phyloP scores from a whole-genome alignment of 2,329 filamentous ascomycete species.

The Cercospora nicotianae region DNA sequence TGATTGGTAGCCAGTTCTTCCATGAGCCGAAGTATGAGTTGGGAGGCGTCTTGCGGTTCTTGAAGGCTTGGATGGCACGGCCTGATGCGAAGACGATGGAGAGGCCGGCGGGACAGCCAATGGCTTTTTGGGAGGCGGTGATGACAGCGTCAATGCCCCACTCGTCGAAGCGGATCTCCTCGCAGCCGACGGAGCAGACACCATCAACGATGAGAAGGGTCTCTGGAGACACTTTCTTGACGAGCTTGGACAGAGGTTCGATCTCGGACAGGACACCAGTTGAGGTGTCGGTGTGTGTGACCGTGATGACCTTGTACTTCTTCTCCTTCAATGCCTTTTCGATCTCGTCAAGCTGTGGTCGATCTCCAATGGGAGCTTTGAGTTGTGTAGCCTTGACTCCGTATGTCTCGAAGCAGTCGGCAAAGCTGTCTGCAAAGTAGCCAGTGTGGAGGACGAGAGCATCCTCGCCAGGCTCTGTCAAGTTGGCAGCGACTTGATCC shows the following conservation, averaged over 20 bases:
- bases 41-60: conserved; percentile 77
- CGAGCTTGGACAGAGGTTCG: conserved; percentile 76
- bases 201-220: conserved; percentile 92
- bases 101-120: conserved; percentile 89
- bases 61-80: conserved; percentile 77
- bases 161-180: conserved; percentile 93
- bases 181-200: conserved; percentile 93
- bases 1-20: conserved; percentile 96
- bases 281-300: conserved; percentile 96
- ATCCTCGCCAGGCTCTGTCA: conserved; percentile 84
- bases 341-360: conserved; percentile 82
- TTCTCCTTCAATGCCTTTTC: conserved; percentile 86
- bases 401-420: conserved; percentile 87
- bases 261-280: conserved; percentile 94
- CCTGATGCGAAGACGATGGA: conserved; percentile 94
- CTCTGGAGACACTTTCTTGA: conserved; percentile 83
- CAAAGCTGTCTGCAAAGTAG: conserved; percentile 95
- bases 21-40: conserved; percentile 92
- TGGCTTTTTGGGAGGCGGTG: conserved; percentile 94
- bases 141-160: conserved; percentile 92
- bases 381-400: conserved; percentile 87
- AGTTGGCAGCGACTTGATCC: conserved; percentile 93
- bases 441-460: conserved; percentile 92
- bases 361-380: conserved; percentile 82
- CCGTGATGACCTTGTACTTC: conserved; percentile 89